phyloP scores from a whole-genome alignment of 805 yeast species.

The baker's yeast (Saccharomyces cerevisiae) region DNA sequence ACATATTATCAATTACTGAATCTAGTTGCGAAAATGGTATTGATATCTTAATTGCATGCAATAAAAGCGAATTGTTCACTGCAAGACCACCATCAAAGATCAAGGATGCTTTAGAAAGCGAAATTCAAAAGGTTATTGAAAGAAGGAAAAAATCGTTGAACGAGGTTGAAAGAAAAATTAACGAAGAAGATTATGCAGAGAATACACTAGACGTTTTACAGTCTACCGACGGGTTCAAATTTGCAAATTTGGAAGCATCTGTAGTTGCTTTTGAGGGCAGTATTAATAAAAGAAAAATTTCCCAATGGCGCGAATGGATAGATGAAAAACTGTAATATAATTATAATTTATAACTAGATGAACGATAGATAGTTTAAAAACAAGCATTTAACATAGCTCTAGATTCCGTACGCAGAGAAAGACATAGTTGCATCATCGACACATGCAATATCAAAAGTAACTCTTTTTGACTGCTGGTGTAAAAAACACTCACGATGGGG shows the following conservation, averaged over 20 bases:
- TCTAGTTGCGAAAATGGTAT: constrained; percentile 49
- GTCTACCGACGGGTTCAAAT: constrained; percentile 41
- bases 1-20: constrained; percentile 57
- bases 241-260: constrained; percentile 63
- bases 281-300: constrained; percentile 46
- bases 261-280: constrained; percentile 69
- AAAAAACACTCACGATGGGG: constrained; percentile 44
- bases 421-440: too few relatives aligned
- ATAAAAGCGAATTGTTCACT: constrained; percentile 80
- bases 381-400: not conserved
- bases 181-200: constrained; percentile 15
- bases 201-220: constrained; percentile 22
- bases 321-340: constrained; percentile 40
- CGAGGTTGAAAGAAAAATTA: constrained; percentile 32
- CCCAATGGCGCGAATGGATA: constrained; percentile 70
- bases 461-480: not conserved
- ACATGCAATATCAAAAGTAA: too few relatives aligned
- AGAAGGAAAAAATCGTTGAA: constrained; percentile 40
- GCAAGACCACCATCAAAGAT: constrained; percentile 64
- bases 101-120: constrained; percentile 49
- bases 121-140: constrained; percentile 46
- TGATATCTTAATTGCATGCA: constrained; percentile 70
- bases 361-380: not conserved
- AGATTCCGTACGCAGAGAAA: not conserved
- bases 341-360: not conserved